phyloP scores from a whole-genome alignment of 495 filamentous ascomycete genomes.

The Lasiosphaeris hirsuta region DNA sequence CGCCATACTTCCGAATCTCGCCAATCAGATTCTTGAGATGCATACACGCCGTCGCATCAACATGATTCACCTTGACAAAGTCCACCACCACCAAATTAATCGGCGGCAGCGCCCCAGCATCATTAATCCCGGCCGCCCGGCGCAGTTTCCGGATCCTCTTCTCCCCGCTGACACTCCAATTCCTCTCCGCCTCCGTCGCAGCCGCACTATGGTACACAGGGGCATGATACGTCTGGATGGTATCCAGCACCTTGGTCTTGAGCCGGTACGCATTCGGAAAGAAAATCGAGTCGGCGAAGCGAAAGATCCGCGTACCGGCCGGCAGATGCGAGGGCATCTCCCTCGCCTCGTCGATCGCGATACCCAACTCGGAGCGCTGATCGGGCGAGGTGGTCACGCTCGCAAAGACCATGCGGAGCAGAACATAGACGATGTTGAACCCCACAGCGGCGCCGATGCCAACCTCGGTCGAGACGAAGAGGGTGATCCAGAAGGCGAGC shows the following conservation, averaged over 20 bases:
- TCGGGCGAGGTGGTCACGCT: conserved; percentile 25
- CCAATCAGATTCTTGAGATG: conserved; percentile 17
- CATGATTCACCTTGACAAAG: conserved; percentile 22
- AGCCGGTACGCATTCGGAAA: conserved; percentile 48
- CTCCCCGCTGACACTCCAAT: conserved; percentile 46
- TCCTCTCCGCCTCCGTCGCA: conserved; percentile 32
- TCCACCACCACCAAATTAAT: conserved; percentile 23
- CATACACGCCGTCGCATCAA: conserved; percentile 21
- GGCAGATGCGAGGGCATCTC: conserved; percentile 20
- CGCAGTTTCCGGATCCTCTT: conserved; percentile 22
- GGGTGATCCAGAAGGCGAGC: conserved; percentile 47
- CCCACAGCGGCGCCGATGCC: conserved; percentile 47
- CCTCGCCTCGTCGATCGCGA: conserved; percentile 17
- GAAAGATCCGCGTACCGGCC: conserved; percentile 39
- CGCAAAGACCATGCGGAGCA: conserved; percentile 42
- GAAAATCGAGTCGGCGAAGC: conserved; percentile 43
- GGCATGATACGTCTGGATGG: conserved; percentile 38
- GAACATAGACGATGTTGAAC: conserved; percentile 43
- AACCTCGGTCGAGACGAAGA: conserved; percentile 47
- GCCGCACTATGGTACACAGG: conserved; percentile 25
- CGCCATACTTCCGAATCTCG: conserved; percentile 22
- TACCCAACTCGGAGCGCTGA: conserved; percentile 10
- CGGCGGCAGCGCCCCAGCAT: conserved; percentile 12
- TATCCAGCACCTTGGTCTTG: conserved; percentile 39
- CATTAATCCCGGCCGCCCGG: conserved; percentile 15